These are phyloP conservation scores for Pythium dissotocum DNA, from an alignment of 352 stramenopile genomes.

Conservation along the genomic window DNA sequence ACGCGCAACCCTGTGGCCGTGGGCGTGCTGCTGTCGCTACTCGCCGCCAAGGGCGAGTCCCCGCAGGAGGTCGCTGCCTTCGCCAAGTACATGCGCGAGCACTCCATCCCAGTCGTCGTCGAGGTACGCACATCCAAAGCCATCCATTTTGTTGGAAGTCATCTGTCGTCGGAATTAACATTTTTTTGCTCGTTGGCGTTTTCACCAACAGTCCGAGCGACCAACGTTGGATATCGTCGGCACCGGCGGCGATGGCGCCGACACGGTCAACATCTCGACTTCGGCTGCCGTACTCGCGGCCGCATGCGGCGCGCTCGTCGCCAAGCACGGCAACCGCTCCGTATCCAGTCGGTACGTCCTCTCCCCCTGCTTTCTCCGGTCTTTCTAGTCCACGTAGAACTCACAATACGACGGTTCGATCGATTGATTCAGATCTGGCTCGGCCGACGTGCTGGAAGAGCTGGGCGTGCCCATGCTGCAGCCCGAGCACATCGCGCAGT, in stretches of 20 bases:
- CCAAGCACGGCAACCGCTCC: constrained; percentile 97
- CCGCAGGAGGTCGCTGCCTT: constrained; percentile 95
- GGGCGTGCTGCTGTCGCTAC: constrained; percentile 92
- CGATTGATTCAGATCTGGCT: constrained; percentile 79
- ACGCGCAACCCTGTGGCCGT: constrained; percentile 68
- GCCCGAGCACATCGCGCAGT: constrained; percentile 90
- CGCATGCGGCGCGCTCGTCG: constrained; percentile 92
- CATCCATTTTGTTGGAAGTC: background rate
- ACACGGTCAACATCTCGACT: constrained; percentile 99
- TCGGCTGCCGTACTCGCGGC: constrained; percentile 94
- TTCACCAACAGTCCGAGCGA: constrained; percentile 34
- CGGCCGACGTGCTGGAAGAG: constrained; percentile 96
- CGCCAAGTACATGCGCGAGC: constrained; percentile 94
- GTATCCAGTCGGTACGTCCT: constrained; percentile 88
- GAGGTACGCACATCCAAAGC: constrained; percentile 26
- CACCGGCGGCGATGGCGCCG: constrained; percentile 97
- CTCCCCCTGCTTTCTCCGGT: background rate
- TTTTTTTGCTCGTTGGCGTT: constrained; percentile 15
- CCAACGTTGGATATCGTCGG: constrained; percentile 98
- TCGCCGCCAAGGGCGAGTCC: constrained; percentile 95
- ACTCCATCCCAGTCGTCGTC: constrained; percentile 84
- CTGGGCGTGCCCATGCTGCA: constrained; percentile 96
- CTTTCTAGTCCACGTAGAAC: background rate
- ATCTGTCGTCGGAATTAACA: background rate
- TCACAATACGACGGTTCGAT: background rate